These are phyloP conservation scores for Aegilops speltoides DNA, from an alignment of 176 grass and related monocot species.

Conservation along the genomic window DNA sequence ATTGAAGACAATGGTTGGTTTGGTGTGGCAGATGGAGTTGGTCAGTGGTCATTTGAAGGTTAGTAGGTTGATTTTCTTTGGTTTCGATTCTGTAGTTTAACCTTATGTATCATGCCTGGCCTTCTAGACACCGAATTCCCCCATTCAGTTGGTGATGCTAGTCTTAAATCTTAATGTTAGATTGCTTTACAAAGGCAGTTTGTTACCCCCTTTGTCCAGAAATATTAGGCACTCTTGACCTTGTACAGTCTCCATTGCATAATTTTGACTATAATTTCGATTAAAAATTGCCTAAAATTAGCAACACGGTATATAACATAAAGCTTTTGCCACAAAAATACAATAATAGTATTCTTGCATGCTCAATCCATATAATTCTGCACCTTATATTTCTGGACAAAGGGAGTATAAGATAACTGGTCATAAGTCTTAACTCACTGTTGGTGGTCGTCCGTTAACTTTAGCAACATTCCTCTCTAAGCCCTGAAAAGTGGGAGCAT, in stretches of 20 bases:
- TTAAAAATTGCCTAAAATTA: background rate
- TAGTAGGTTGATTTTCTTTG: slow-evolving; percentile 1
- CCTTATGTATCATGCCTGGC: background rate
- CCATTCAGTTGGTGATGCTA: background rate
- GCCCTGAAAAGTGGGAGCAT: background rate
- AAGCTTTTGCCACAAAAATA: background rate
- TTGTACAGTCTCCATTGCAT: background rate
- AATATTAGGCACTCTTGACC: background rate
- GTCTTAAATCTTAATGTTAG: background rate
- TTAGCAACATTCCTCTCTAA: background rate
- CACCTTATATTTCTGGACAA: background rate
- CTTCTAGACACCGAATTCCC: background rate
- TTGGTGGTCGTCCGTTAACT: background rate
- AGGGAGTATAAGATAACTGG: background rate
- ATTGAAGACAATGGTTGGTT: slow-evolving; percentile 62
- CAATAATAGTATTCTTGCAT: background rate
- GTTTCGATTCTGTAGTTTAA: slow-evolving; percentile 13
- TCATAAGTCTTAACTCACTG: background rate
- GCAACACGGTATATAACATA: background rate
- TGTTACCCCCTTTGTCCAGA: background rate
- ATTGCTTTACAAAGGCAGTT: background rate
- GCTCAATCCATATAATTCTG: background rate
- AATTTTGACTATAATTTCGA: background rate
- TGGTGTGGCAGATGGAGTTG: slow-evolving; percentile 94
- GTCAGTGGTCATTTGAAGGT: slow-evolving; percentile 98